Evolutionary conservation across 2,329 filamentous ascomycete genomes (phyloP).

Genomic region (Neonectria coccinea): DNA sequence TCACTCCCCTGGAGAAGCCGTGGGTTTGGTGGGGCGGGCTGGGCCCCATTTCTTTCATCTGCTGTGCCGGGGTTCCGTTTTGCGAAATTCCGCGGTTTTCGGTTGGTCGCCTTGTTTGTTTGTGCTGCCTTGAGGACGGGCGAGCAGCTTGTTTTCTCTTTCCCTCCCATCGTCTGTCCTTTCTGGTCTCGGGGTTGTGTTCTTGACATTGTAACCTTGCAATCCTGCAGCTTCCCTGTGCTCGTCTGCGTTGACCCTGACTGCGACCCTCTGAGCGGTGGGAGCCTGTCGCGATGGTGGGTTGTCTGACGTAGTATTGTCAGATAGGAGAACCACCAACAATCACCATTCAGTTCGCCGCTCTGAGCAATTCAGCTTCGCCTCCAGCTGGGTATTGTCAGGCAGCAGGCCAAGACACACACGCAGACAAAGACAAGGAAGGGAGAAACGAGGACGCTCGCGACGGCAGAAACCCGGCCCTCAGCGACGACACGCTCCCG

Average conservation of each 20-base stretch:
- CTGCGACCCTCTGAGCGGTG: neutral
- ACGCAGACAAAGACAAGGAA: neutral
- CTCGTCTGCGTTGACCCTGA: neutral
- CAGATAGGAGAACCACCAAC: neutral
- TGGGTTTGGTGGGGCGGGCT: constrained; percentile 13
- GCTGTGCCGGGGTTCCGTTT: constrained; percentile 14
- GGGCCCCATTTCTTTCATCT: constrained; percentile 13
- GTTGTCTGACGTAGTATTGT: constrained; percentile 1
- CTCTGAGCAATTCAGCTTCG: neutral
- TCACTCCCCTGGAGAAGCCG: neutral
- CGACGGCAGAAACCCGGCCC: constrained; percentile 3
- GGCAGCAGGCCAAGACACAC: neutral
- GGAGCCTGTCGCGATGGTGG: neutral
- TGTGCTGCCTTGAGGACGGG: neutral
- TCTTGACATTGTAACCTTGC: neutral
- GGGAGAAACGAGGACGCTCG: constrained; percentile 1
- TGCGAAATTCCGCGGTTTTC: constrained; percentile 4
- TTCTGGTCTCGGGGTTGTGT: neutral
- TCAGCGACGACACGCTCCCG: constrained; percentile 1
- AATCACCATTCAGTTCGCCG: neutral
- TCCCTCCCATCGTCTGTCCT: neutral
- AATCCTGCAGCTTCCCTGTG: neutral
- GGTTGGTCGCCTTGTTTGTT: constrained; percentile 16
- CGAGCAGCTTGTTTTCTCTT: neutral
- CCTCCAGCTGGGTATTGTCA: neutral